Evolutionary conservation across 2,329 filamentous ascomycete species (phyloP).

Genomic region (Chrysoporthe deuterocubensis): DNA sequence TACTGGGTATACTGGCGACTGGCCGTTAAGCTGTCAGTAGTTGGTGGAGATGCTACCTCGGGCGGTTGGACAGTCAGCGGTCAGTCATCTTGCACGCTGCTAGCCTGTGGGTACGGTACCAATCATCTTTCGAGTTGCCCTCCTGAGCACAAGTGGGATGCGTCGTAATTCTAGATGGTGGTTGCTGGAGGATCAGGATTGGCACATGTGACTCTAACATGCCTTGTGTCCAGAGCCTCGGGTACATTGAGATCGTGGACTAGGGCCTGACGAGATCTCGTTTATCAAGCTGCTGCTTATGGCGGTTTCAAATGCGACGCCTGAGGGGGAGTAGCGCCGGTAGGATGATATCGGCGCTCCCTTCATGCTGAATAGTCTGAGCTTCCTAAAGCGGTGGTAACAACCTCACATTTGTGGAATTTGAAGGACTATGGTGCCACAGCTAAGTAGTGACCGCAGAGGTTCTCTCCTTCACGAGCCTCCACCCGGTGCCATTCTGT

Average conservation of each 20-base stretch:
- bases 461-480: not conserved
- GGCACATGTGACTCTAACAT: not conserved
- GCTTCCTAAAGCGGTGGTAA: not conserved
- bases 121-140: not conserved
- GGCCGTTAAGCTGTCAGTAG: conserved; percentile 5
- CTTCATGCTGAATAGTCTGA: not conserved
- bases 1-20: not conserved
- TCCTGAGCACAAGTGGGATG: not conserved
- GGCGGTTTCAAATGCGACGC: not conserved
- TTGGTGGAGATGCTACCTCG: not conserved
- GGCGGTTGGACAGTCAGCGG: not conserved
- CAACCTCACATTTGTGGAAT: not conserved
- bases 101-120: not conserved
- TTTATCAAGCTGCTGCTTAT: not conserved
- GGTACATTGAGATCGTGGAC: not conserved
- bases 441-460: not conserved
- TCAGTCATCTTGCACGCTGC: not conserved
- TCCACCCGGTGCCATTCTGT: not conserved
- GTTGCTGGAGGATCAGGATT: not conserved
- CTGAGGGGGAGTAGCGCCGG: not conserved
- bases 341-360: not conserved
- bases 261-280: not conserved
- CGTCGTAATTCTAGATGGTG: not conserved
- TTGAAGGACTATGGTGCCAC: not conserved
- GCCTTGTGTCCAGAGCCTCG: not conserved